Base-by-base conservation (phyloP, 2,329 filamentous ascomycete genomes). In the Fusarium palustre region DNA sequence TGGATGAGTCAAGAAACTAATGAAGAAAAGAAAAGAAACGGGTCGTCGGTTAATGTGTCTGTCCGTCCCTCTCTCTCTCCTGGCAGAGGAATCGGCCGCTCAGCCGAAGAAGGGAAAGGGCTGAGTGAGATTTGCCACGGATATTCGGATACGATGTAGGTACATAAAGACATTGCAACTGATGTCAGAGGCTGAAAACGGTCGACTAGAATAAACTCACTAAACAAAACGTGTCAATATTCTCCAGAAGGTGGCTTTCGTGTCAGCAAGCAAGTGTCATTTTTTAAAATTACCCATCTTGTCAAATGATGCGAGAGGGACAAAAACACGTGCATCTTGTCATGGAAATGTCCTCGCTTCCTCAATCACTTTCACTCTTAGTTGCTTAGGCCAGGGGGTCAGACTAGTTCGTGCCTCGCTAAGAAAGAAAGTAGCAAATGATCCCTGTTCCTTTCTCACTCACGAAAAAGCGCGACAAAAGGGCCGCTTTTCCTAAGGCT, bases 381-480 rank as follows among this genome's bases (percentile, higher is more conserved):
- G n/a, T 39, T 20, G 11, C 34, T n/a, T 38, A 68, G 65, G 36
- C 36, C 62, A 66, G 66, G 66, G 61, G 41, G 38, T 39, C 20
- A 33, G 24, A 16, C 12, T 38, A 39, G 36, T 16, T 39, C 34
- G 33, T 38, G 22, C 31, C 39, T 34, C 20, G 49, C 55, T 45
- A 33, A 28, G 8, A 12, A 5, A 8, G 15, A 13, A 30, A 30
- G 28, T 30, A 30, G 18, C 41, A 25, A 42, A 25, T 7, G 24
- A 41, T 18, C 55, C 59, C 42, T 61, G 59, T 33, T 18, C 28
- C 36, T 22, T 15, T 38, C 20, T 24, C 5, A 22, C 41, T 43
- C 42, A 5, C 18, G 18, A 55, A 42, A 67, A 22, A 22, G 33
- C 43, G 48, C 36, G 38, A 69, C 66, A 69, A 69, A 69, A 67